A percentile compares a stretch with the other conserved stretches of the same genome.
Conservation (phyloP, 192 early-diverging fungal genomes). For the Spizellomyces punctatus region DNA sequence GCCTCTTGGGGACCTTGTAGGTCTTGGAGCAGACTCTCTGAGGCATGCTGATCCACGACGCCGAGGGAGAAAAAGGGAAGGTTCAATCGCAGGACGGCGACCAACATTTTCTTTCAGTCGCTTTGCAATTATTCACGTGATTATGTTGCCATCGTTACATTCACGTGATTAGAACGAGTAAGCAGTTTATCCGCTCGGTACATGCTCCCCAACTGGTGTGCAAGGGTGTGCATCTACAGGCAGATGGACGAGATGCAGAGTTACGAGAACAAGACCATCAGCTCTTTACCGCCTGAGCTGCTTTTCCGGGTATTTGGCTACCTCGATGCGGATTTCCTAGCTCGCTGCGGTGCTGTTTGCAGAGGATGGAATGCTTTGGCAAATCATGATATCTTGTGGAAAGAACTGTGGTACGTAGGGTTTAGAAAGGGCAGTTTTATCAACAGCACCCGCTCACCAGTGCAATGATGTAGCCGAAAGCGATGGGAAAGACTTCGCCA, state of each 20-base stretch:
- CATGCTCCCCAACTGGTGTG: too few species aligned
- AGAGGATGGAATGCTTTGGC: conserved; percentile 4
- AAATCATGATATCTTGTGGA: conserved; percentile 21
- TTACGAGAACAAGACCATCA: not conserved
- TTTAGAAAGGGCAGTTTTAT: not conserved
- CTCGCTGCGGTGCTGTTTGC: not conserved
- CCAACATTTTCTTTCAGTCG: too few species aligned
- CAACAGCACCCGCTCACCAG: not conserved
- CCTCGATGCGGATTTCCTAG: conserved; percentile 15
- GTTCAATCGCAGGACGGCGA: too few species aligned
- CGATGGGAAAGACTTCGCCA: conserved; percentile 35
- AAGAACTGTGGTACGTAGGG: conserved; percentile 10
- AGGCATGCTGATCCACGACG: conserved; percentile 29
- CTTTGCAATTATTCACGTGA: too few species aligned
- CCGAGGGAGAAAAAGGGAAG: not conserved
- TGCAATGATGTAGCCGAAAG: conserved; percentile 8
- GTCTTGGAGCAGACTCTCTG: conserved; percentile 45
- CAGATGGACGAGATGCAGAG: too few species aligned
- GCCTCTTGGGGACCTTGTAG: conserved; percentile 83
- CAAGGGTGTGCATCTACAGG: too few species aligned
- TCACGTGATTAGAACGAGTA: too few species aligned
- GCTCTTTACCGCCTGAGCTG: conserved; percentile 12
- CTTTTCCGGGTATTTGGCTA: conserved; percentile 2
- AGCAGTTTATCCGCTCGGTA: too few species aligned
- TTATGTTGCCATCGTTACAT: too few species aligned